Base-by-base conservation (phyloP, 768 basidiomycete genomes). In the Xanthoconium stramineum region DNA sequence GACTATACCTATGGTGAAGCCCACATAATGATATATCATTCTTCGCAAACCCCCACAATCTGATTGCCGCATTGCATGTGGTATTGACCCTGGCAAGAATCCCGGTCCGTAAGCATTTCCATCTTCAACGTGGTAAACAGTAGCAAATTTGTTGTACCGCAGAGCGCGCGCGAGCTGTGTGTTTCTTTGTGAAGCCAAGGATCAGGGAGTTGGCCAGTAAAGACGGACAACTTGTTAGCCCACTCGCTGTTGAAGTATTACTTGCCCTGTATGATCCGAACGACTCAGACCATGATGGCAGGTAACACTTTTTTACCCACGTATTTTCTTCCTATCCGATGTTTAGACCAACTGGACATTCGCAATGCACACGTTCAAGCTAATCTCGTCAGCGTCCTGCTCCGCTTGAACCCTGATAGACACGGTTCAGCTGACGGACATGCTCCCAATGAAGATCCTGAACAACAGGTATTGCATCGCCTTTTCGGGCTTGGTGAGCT, bases 401-500 rank as follows among this genome's bases (percentile, higher is more conserved):
- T 46, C 19, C 55, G 43, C 39, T 40, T 55, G 38, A 58, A 30
- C n/a, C 19, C 46, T n/a, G 29, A 46, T 0, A n/a, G 37, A 17
- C 36, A 11, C 8, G 24, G 43, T 35, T 20, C 56, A 24, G 10
- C 39, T 2, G 33, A 50, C 15, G n/a, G 6, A 30, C 10, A 43
- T 13, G 10, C 9, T 10, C 1, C 9, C 8, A 11, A 11, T 15
- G 12, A 7, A 9, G 47, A 56, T 53, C 37, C 36, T n/a, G 56
- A 50, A 15, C 49, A 52, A 36, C 37, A 15, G 9, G 32, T 47
- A 14, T 40, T 67, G 28, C 36, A 49, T 38, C 12, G n/a, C 2
- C 51, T 67, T 20, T 65, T 68, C 28, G 64, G 66, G 15, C 40
- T 59, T 1, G 55, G 66, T 68, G 2, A 43, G 63, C 46, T 30